Conservation (phyloP, 768 basidiomycete genomes). For the Cyclocybe cylindracea region DNA sequence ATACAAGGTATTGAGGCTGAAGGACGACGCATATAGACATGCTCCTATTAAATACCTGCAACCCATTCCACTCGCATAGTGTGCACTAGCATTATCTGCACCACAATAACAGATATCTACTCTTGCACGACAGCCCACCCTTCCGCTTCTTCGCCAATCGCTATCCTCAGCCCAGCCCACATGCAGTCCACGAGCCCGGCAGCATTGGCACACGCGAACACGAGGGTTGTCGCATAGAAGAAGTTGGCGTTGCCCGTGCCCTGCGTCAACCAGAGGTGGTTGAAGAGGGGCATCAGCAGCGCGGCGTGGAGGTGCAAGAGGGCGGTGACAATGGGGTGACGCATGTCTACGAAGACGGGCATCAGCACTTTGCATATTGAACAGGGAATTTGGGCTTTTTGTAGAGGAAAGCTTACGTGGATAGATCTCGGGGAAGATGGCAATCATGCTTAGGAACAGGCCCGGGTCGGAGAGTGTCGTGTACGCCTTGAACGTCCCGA, state of each 20-base stretch:
- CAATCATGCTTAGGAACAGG: conserved; percentile 79
- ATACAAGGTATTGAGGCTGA: background rate
- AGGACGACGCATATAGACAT: background rate
- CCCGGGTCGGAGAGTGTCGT: conserved; percentile 89
- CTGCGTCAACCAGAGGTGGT: conserved; percentile 87
- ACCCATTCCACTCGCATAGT: background rate
- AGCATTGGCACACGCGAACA: conserved; percentile 88
- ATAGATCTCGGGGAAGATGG: conserved; percentile 82
- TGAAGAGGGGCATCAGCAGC: conserved; percentile 86
- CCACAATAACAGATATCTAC: conserved; percentile 26
- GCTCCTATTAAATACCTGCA: too few relatives aligned
- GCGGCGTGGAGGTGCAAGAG: conserved; percentile 84
- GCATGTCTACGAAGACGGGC: conserved; percentile 57
- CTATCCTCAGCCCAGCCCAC: conserved; percentile 80
- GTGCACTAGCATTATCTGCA: background rate
- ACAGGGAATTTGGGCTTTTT: background rate
- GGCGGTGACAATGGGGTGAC: conserved; percentile 81
- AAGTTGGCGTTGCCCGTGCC: conserved; percentile 98
- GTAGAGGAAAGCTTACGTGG: conserved; percentile 56
- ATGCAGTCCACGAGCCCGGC: conserved; percentile 81
- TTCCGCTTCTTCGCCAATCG: conserved; percentile 57
- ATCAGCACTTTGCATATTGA: background rate
- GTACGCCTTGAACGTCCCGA: conserved; percentile 89
- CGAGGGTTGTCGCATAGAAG: conserved; percentile 94
- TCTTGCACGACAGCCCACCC: conserved; percentile 63